Evolutionary conservation across 345 rosid species (phyloP), one percentile per base, ranked within the genome.

Genomic region (Eucalyptus albens): DNA sequence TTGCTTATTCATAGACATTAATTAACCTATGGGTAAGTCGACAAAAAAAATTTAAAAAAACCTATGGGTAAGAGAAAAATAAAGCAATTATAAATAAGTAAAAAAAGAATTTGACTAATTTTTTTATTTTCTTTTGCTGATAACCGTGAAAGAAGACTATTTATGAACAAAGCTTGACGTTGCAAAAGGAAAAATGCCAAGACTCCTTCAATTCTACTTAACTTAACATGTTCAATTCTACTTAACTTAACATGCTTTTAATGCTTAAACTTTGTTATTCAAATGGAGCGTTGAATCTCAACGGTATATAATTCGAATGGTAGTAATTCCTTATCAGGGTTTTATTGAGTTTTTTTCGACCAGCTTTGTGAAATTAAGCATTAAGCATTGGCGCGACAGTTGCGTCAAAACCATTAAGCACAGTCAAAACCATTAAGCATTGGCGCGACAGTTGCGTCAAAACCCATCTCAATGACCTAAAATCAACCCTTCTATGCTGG

Each of bases 381-480:
- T n/a, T n/a, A n/a, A n/a, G 77, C 21, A 67, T 8, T 3, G 11
- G 40, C 1, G 1, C 40, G 5, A n/a, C 9, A 1, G 40, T 67
- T 31, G 19, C 2, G 2, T n/a, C 40, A 31, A n/a, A 65, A 31
- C 77, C 19, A n/a, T n/a, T n/a, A n/a, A n/a, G n/a, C n/a, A n/a
- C n/a, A n/a, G n/a, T n/a, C n/a, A n/a, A n/a, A n/a, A n/a, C n/a
- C n/a, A 67, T n/a, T 31, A 67, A 67, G 77, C 21, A 67, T 8
- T 3, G 11, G 40, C 1, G 1, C 40, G 5, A n/a, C 9, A 1
- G 40, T 67, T 31, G 19, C 2, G 2, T n/a, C 40, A 31, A n/a
- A 65, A 31, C 77, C 19, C 40, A 7, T n/a, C 8, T 15, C 1
- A 11, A 67, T 67, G 40, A 29, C 40, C 19, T 67, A 16, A 67